Evolutionary conservation across 2,329 filamentous ascomycete species (phyloP).

Genomic region (Trichoderma endophyticum): DNA sequence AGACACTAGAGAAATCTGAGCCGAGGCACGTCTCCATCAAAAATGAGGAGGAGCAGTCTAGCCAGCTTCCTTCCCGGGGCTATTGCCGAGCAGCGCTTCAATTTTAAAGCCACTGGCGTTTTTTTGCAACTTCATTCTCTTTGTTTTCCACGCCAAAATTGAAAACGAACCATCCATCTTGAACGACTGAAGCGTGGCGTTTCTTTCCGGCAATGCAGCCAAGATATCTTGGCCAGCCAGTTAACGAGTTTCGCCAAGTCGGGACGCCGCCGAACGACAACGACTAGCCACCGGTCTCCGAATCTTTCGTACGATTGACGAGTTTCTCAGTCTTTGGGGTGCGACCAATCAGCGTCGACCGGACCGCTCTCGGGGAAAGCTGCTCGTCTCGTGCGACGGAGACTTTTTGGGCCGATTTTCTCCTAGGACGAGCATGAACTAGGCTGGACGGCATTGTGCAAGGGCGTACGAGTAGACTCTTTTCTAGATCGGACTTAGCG

Average conservation of each 20-base stretch:
- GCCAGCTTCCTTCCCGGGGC: not conserved
- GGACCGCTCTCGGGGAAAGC: not conserved
- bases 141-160: not conserved
- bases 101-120: not conserved
- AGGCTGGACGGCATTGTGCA: not conserved
- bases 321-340: not conserved
- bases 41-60: constrained; percentile 7
- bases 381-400: not conserved
- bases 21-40: constrained; percentile 1
- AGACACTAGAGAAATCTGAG: not conserved
- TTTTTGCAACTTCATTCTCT: not conserved
- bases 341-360: not conserved
- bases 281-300: not conserved
- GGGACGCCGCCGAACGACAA: not conserved
- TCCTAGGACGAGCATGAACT: not conserved
- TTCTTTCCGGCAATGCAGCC: not conserved
- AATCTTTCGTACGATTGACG: not conserved
- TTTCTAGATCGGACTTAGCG: not conserved
- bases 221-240: not conserved
- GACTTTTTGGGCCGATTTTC: not conserved
- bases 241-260: not conserved
- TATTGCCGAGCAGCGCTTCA: not conserved
- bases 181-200: not conserved
- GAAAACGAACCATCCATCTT: not conserved
- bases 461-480: not conserved